Conservation (phyloP, 1,284 basidiomycete genomes). For the Trichosporon ovoides region DNA sequence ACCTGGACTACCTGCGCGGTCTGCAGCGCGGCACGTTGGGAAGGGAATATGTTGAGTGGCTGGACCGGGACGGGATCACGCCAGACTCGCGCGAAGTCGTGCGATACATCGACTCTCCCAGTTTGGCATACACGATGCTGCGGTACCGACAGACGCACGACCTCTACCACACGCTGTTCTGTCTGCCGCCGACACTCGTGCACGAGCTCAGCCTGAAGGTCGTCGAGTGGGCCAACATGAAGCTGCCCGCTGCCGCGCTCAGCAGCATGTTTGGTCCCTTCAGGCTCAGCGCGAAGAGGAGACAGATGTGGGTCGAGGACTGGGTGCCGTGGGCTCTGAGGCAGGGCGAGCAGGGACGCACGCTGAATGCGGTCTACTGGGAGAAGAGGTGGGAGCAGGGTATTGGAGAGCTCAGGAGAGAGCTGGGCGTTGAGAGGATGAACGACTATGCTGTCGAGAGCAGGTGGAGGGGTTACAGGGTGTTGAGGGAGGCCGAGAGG, state of each 20-base stretch:
- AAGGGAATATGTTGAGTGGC: constrained; percentile 82
- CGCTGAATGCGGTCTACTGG: constrained; percentile 90
- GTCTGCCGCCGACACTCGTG: constrained; percentile 80
- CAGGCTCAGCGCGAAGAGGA: constrained; percentile 34
- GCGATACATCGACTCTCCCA: constrained; percentile 86
- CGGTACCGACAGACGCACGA: constrained; percentile 97
- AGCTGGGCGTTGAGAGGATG: constrained; percentile 62
- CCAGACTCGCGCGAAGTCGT: constrained; percentile 92
- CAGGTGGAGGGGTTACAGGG: constrained; percentile 48
- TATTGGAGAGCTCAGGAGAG: constrained; percentile 68
- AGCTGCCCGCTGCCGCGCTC: constrained; percentile 79
- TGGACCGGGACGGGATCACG: constrained; percentile 81
- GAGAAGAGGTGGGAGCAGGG: constrained; percentile 87
- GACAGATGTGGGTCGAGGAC: constrained; percentile 52
- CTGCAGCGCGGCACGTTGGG: constrained; percentile 81
- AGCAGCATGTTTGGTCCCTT: constrained; percentile 66
- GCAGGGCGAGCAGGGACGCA: constrained; percentile 65
- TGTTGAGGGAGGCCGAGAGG: constrained; percentile 45
- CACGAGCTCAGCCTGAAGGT: constrained; percentile 95
- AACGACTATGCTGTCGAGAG: constrained; percentile 33
- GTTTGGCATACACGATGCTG: constrained; percentile 94
- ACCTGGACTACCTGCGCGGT: constrained; percentile 62
- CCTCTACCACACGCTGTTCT: constrained; percentile 85
- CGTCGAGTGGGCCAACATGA: constrained; percentile 90
- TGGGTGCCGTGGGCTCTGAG: constrained; percentile 87